A percentile compares a stretch with the other conserved stretches of the same genome.
These are phyloP conservation scores for Neopestalotiopsis sp. DNA, from an alignment of 2,329 filamentous ascomycete genomes.

Conservation along the genomic window DNA sequence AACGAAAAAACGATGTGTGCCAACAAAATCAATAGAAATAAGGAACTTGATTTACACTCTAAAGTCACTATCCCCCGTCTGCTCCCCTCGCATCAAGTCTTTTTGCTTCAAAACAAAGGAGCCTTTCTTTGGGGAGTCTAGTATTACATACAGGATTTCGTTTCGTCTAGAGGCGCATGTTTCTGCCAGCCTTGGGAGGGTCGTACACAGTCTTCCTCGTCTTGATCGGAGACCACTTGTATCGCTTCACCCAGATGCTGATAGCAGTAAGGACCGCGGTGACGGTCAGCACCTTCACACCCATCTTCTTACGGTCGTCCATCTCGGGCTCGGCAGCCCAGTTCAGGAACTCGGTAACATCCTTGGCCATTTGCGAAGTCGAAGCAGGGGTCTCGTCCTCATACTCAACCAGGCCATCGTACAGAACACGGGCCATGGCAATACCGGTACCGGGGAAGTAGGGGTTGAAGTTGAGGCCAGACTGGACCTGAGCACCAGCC, in stretches of 20 bases:
- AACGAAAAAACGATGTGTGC: not conserved
- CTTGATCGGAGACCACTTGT: conserved; percentile 99
- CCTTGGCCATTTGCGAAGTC: conserved; percentile 99
- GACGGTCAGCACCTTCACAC: conserved; percentile 90
- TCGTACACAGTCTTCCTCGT: conserved; percentile 91
- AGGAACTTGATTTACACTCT: conserved; percentile 47
- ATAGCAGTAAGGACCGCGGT: conserved; percentile 80
- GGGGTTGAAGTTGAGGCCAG: conserved; percentile 99
- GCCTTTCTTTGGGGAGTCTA: conserved; percentile 32
- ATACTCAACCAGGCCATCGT: conserved; percentile 97
- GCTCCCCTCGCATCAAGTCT: conserved; percentile 32
- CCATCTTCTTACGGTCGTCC: conserved; percentile 99
- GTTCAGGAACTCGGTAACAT: conserved; percentile 98
- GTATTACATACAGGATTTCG: conserved; percentile 36
- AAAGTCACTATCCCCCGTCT: conserved; percentile 37
- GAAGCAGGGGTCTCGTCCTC: conserved; percentile 94
- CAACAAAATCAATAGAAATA: conserved; percentile 26
- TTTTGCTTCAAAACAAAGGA: conserved; percentile 36
- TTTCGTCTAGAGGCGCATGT: conserved; percentile 48
- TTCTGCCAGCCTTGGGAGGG: conserved; percentile 66
- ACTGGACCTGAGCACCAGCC: conserved; percentile 82
- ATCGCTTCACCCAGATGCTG: conserved; percentile 98
- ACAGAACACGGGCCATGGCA: conserved; percentile 97
- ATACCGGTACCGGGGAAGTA: conserved; percentile 99
- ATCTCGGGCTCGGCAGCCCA: conserved; percentile 99